Percentiles rank a stretch among this genome's conserved stretches.
These are phyloP conservation scores for Leptographium galeiforme DNA, from an alignment of 2,329 filamentous ascomycete species.

Conservation along the genomic window DNA sequence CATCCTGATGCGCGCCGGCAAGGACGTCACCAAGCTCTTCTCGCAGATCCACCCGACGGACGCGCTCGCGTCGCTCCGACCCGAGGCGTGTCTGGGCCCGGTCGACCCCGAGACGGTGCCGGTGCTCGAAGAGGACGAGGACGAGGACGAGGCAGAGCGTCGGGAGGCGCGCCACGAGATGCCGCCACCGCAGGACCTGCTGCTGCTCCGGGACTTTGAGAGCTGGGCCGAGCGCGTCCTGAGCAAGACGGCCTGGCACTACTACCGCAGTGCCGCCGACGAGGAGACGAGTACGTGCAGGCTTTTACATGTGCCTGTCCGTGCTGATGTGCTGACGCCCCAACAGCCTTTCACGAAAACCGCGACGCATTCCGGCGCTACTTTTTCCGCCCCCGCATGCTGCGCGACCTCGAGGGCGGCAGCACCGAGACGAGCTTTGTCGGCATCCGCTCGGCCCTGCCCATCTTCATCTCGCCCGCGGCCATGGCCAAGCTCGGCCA, in stretches of 20 bases:
- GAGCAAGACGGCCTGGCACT: constrained; percentile 2
- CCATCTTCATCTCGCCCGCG: constrained; percentile 10
- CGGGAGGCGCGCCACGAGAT: constrained; percentile 1
- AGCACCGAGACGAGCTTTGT: constrained; percentile 3
- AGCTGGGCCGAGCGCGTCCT: constrained; percentile 4
- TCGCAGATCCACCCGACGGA: constrained; percentile 2
- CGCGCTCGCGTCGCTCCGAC: constrained; percentile 1
- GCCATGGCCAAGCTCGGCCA: constrained; percentile 12
- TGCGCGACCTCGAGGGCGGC: constrained; percentile 4
- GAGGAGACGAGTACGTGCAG: background rate
- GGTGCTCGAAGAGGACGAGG: background rate
- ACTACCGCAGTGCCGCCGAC: constrained; percentile 6
- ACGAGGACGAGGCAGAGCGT: background rate
- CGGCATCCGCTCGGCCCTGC: constrained; percentile 5
- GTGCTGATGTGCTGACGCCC: background rate
- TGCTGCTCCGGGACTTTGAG: constrained; percentile 5
- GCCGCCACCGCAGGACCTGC: constrained; percentile 1
- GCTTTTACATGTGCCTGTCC: background rate
- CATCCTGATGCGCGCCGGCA: constrained; percentile 4
- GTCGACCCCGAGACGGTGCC: constrained; percentile 1
- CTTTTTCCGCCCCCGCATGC: constrained; percentile 10
- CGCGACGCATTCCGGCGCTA: constrained; percentile 4
- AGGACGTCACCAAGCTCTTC: constrained; percentile 6
- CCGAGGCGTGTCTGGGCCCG: background rate
- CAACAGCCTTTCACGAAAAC: constrained; percentile 3